Evolutionary conservation across 805 yeast genomes (phyloP), one percentile per base, ranked within the genome.

Genomic region (Starmera dryadoides): DNA sequence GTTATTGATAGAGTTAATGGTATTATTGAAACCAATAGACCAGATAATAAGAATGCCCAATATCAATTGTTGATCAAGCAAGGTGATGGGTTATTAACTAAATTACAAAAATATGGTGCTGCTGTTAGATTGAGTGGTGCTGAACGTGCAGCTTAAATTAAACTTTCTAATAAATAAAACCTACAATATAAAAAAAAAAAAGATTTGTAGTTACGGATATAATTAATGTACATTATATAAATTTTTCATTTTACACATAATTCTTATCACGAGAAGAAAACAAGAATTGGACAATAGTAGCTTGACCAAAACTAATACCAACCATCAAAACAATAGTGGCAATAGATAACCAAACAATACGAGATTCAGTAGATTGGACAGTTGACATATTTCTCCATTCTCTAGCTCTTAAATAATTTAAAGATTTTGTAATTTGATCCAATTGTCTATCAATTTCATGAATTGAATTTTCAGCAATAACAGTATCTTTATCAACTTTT

Each of bases 311-410:
- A 40, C 91, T 86, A 73, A 86, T 77, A 45, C 81, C 83, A 36
- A 82, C 86, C 75, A 83, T 83, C 50, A 82, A 68, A 32, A 76
- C 58, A 47, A 86, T 83, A 57, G 82, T 88, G 42, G 77, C 62
- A 39, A 85, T 63, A 34, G 89, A 79, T 55, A 85, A 75, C 75
- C 81, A 86, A 56, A 83, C 81, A 43, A 86, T 73, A 57, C 95
- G 78, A 16, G 80, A 66, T 54, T 81, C 86, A 25, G 95, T 86
- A 37, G 86, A 77, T 60, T 71, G 71, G 46, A 86, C 96, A 33
- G 96, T 86, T 37, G 91, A 84, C 75, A 88, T 93, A 66, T 93
- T 93, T 71, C 99, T 81, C 77, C 86, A 84, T 69, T 89, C 95
- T 69, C 99, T 84, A 15, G 97, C 88, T 70, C 88, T 87, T 67